Evolutionary conservation across 202 grass and related monocot genomes (phyloP).

Genomic region (Digitaria exilis): DNA sequence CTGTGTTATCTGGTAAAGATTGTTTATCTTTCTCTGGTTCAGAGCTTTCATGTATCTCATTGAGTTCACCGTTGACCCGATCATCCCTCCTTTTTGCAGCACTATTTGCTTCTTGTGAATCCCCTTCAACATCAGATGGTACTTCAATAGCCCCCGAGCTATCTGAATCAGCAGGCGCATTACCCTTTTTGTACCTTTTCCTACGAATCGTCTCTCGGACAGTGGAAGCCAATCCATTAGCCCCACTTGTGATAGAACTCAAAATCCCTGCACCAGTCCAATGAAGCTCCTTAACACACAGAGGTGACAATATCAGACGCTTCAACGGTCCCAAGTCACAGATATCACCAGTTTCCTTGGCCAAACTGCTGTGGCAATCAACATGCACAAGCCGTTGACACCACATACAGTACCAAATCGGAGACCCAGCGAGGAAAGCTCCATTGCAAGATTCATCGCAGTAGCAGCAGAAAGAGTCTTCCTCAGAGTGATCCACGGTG

Average conservation of each 20-base stretch:
- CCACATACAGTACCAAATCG: constrained; percentile 98
- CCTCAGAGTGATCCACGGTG: constrained; percentile 62
- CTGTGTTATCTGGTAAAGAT: constrained; percentile 23
- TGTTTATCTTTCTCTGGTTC: constrained; percentile 58
- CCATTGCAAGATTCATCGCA: constrained; percentile 91
- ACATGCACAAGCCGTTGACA: constrained; percentile 87
- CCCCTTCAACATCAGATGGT: constrained; percentile 54
- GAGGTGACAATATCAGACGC: constrained; percentile 80
- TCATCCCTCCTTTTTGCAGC: constrained; percentile 44
- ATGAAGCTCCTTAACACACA: constrained; percentile 70
- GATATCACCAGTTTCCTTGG: constrained; percentile 79
- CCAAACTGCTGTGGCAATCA: constrained; percentile 77
- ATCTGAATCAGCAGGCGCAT: constrained; percentile 45
- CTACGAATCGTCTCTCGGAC: constrained; percentile 58
- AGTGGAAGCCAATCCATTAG: constrained; percentile 86
- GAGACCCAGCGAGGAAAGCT: constrained; percentile 70
- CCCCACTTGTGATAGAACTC: constrained; percentile 80
- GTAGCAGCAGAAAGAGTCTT: constrained; percentile 83
- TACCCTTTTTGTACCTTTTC: constrained; percentile 64
- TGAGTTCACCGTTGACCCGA: constrained; percentile 32
- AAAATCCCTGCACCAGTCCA: constrained; percentile 62
- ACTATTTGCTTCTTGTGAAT: constrained; percentile 44
- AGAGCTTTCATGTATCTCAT: constrained; percentile 45
- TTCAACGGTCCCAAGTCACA: constrained; percentile 89
- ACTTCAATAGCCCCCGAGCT: constrained; percentile 40